phyloP scores from a whole-genome alignment of 2,329 filamentous ascomycete genomes.

The Fusarium goolgardi region DNA sequence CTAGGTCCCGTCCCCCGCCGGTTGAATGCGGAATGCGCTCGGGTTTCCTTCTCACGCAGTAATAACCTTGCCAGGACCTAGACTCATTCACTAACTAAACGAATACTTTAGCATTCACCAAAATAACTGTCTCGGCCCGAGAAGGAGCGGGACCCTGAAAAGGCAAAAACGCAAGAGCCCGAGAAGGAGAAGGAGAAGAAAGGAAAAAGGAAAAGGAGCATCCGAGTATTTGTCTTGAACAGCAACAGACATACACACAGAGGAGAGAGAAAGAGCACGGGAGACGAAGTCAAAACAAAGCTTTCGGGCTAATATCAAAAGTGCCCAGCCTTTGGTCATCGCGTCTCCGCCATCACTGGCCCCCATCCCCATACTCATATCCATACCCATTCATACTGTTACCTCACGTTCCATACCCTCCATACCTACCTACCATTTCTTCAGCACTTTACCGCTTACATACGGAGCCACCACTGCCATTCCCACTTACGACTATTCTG shows the following conservation, averaged over 20 bases:
- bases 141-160: constrained; percentile 33
- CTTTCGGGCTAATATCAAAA: constrained; percentile 22
- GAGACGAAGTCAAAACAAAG: constrained; percentile 29
- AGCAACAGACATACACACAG: not conserved
- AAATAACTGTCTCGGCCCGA: constrained; percentile 37
- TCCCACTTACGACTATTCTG: constrained; percentile 11
- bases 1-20: constrained; percentile 7
- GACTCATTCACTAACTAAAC: constrained; percentile 9
- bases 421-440: constrained; percentile 1
- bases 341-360: constrained; percentile 24
- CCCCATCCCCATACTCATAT: constrained; percentile 10
- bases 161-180: constrained; percentile 23
- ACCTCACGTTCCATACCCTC: not conserved
- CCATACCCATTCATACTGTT: constrained; percentile 13
- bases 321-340: constrained; percentile 27
- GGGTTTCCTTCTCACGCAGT: not conserved
- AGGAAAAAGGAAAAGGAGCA: not conserved
- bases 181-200: constrained; percentile 2
- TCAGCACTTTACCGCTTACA: constrained; percentile 14
- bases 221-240: not conserved
- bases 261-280: not conserved
- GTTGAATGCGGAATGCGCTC: constrained; percentile 21
- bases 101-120: constrained; percentile 15
- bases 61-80: not conserved
- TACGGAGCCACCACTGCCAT: constrained; percentile 14